Evolutionary conservation across 73 alveolate species (phyloP).

Genomic region (Paramecium primaurelia): DNA sequence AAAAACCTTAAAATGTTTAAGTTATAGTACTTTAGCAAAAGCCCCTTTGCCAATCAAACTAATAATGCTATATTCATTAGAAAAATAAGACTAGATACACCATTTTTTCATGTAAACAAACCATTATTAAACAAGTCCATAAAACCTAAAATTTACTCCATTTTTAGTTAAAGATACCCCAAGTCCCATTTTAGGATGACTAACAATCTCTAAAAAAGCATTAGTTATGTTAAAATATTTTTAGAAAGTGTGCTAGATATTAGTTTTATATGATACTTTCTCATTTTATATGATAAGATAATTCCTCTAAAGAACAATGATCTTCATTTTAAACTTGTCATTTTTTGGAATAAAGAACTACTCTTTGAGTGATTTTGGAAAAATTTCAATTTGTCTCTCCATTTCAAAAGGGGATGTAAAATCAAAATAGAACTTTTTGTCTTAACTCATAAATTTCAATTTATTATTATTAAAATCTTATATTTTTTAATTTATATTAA

Average conservation of each 20-base stretch:
- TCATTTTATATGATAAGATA: background rate
- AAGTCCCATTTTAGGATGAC: background rate
- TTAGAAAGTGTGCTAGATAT: background rate
- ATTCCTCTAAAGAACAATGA: background rate
- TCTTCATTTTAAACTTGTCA: background rate
- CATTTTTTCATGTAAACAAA: background rate
- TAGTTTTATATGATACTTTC: background rate
- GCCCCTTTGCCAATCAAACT: conserved; percentile 43
- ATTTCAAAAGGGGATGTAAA: background rate
- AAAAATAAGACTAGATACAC: conserved; percentile 20
- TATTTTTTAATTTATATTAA: background rate
- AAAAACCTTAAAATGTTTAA: background rate
- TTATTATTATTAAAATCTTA: background rate
- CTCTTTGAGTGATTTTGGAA: background rate
- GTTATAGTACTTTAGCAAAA: conserved; percentile 17
- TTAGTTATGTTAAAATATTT: background rate
- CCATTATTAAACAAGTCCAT: conserved; percentile 10
- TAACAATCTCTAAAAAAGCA: background rate
- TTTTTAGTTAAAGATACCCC: background rate
- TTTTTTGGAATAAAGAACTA: background rate
- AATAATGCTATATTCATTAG: background rate
- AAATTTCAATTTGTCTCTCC: background rate
- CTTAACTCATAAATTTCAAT: background rate
- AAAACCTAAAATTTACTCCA: background rate
- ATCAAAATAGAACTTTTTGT: background rate